Base-by-base conservation (phyloP, 345 rosid genomes). In the Lepidium aucheri region DNA sequence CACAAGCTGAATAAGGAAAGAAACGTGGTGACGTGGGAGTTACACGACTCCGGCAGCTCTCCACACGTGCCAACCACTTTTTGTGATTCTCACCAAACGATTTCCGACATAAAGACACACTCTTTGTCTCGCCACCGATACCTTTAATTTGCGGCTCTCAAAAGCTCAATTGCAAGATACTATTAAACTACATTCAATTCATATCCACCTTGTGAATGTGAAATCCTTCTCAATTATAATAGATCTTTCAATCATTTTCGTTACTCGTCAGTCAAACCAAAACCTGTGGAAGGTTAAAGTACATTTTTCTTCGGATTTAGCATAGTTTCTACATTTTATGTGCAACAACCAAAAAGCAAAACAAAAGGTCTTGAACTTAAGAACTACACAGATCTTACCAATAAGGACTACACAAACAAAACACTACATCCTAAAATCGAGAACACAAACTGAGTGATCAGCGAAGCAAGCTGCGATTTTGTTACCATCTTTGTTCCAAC, bases 401-500 rank as follows among this genome's bases (percentile, higher is more conserved):
- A 28, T 28, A 28, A 28, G 32, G 32, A 28, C 30, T 64, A 72
- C 41, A 65, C 24, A 10, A 47, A 13, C 1, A 22, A 57, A 2
- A 52, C 70, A 52, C 70, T 74, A 92, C 95, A 95, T 86, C 80
- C 91, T 87, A 67, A 91, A 95, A 72, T 95, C 97, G 54, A 95
- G 67, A 67, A 91, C 91, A 53, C 96, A 89, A 1, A 89, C 96
- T 0, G 93, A 79, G 59, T 86, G 85, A 83, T 85, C 86, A 15
- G 98, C 95, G 58, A 82, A 95, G 60, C 99, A 95, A 6, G 94
- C 97, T 45, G 99, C 99, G 44, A 95, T 87, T 78, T 85, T 91
- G 82, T 83, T 88, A 28, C 99, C 99, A 73, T 95, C 97, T 74
- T 87, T 95, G 32, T 87, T 95, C 97, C 99, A 95, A 73, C 96